Percentiles rank a stretch among this genome's conserved stretches.
phyloP scores from a whole-genome alignment of 768 basidiomycete species.

The Tephrocybe sp. region DNA sequence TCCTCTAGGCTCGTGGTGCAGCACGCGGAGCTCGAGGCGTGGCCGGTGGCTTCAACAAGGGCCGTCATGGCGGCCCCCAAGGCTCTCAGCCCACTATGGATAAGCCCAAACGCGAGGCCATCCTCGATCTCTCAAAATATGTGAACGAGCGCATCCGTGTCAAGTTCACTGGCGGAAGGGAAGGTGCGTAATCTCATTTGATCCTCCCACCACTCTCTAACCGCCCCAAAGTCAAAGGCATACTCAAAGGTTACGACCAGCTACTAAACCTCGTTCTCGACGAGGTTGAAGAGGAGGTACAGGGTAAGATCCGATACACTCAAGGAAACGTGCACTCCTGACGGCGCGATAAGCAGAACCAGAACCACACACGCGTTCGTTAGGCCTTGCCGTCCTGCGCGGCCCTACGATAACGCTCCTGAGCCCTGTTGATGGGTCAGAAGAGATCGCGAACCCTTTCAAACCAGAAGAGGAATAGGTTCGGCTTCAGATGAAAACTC shows the following conservation, averaged over 20 bases:
- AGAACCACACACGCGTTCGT: slow-evolving; percentile 57
- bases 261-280: slow-evolving; percentile 96
- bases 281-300: slow-evolving; percentile 84
- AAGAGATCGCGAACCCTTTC: slow-evolving; percentile 94
- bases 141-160: slow-evolving; percentile 90
- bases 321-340: slow-evolving; percentile 7
- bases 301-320: slow-evolving; percentile 44
- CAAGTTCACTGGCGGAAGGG: slow-evolving; percentile 97
- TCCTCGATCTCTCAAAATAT: slow-evolving; percentile 94
- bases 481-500: not conserved
- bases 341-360: slow-evolving; percentile 45
- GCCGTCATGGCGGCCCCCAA: slow-evolving; percentile 50
- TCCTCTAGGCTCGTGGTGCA: slow-evolving; percentile 58
- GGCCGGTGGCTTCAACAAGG: slow-evolving; percentile 43
- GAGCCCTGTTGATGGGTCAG: slow-evolving; percentile 93
- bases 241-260: slow-evolving; percentile 95
- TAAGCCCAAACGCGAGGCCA: slow-evolving; percentile 90
- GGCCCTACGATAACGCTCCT: slow-evolving; percentile 94
- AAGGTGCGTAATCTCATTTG: slow-evolving; percentile 56
- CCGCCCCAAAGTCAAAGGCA: slow-evolving; percentile 69
- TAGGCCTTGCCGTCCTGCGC: slow-evolving; percentile 88
- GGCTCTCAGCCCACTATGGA: slow-evolving; percentile 54
- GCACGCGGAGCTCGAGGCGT: slow-evolving; percentile 45
- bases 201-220: not conserved
- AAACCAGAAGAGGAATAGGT: slow-evolving; percentile 58